Conservation (phyloP, 2,329 filamentous ascomycete species). For the Coniella lustricola region DNA sequence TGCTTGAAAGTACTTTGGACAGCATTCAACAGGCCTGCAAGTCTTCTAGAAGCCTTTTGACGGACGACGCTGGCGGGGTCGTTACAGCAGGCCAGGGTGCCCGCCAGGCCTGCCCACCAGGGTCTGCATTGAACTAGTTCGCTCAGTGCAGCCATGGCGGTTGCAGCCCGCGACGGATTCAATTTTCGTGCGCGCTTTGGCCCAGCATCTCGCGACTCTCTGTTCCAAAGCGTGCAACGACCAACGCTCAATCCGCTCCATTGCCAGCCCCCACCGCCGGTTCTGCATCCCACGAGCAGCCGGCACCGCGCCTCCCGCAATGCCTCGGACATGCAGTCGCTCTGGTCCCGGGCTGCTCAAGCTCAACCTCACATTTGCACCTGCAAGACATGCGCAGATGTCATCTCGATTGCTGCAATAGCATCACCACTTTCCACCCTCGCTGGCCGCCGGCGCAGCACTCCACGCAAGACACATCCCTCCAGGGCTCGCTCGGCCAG, state of each 20-base stretch:
- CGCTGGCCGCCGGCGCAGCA: constrained; percentile 35
- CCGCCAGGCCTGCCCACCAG: too few relatives aligned
- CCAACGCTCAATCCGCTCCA: too few relatives aligned
- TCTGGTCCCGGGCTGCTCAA: constrained; percentile 62
- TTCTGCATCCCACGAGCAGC: constrained; percentile 10
- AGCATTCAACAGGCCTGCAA: background rate
- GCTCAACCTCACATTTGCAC: constrained; percentile 56
- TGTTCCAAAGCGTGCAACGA: too few relatives aligned
- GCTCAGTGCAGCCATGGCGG: too few relatives aligned
- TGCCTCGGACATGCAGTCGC: constrained; percentile 53
- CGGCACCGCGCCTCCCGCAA: constrained; percentile 19
- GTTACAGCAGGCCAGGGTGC: background rate
- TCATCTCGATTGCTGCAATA: constrained; percentile 38
- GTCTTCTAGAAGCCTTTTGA: background rate
- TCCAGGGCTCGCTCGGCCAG: constrained; percentile 55
- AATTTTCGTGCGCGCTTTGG: background rate
- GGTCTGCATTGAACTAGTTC: too few relatives aligned
- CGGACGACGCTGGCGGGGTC: background rate
- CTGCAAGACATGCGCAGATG: constrained; percentile 54
- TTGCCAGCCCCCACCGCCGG: background rate
- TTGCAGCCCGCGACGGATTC: background rate
- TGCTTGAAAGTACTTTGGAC: background rate
- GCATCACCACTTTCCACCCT: constrained; percentile 40
- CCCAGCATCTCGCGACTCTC: too few relatives aligned
- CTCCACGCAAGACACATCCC: constrained; percentile 43